Evolutionary conservation across 2,329 filamentous ascomycete species (phyloP), one percentile per base, ranked within the genome.

Genomic region (Colletotrichum brevisporum): DNA sequence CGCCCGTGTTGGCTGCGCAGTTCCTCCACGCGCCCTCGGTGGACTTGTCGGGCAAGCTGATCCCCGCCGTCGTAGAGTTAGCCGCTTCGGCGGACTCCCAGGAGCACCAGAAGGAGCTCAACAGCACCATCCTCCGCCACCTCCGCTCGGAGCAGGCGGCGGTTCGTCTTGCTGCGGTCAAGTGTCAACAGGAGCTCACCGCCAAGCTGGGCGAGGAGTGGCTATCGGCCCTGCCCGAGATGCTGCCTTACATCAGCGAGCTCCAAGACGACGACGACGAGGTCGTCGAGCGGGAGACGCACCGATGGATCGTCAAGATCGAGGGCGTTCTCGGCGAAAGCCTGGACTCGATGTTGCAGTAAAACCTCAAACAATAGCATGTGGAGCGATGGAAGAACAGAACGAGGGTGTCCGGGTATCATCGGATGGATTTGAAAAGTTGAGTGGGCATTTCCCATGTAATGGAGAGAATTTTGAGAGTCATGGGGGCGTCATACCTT

Each of bases 221-320:
- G 96, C 82, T 99, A 69, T 89, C 91, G 1, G 88, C 97, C 83
- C 80, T 98, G 77, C 94, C 95, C 0, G 96, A 99, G 86, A 98
- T 98, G 92, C 83, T 99, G 78, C 95, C 97, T 21, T 94, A 95
- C 72, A 97, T 99, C 75, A 97, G 94, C 76, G 96, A 99, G 83
- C 80, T 97, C 76, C 92, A 97, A 82, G 96, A 99, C 78, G 96
- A 99, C 78, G 96, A 98, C 74, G 95, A 98, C 77, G 96, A 98
- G 82, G 86, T 88, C 31, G 95, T 99, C 26, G 96, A 99, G 83
- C 86, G 90, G 76, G 95, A 97, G 84, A 95, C 94, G 45, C 89
- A 95, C 77, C 86, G 90, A 75, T 98, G 96, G 95, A 96, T 98
- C 74, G 88, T 91, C 77, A 90, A 91, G 81, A 97, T 99, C 77